Conservation (phyloP, 345 rosid genomes). For the Eucalyptus camaldulensis region DNA sequence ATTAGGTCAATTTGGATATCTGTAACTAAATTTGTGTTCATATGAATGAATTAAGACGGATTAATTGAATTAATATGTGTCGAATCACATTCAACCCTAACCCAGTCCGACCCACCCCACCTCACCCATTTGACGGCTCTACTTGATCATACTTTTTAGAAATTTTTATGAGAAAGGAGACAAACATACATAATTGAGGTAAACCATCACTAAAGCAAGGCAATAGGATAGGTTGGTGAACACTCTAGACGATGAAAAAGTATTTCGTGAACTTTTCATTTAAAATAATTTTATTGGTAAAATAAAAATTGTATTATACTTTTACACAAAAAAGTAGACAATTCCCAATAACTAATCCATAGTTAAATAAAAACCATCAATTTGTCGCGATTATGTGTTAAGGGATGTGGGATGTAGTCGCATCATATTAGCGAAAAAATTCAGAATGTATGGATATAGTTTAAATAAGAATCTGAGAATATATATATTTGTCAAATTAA, state of each 20-base stretch:
- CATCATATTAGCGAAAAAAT: neutral
- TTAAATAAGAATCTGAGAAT: neutral
- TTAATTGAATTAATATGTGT: neutral
- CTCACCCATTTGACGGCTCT: neutral
- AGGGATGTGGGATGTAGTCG: neutral
- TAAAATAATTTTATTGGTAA: neutral
- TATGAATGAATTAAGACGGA: fast-evolving
- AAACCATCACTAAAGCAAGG: neutral
- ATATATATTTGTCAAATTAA: neutral
- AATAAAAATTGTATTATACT: neutral
- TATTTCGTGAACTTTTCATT: neutral
- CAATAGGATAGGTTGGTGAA: neutral
- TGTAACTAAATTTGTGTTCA: neutral
- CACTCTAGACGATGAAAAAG: neutral
- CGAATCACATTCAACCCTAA: neutral
- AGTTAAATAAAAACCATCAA: neutral
- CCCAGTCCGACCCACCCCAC: no score
- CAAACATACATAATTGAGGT: neutral
- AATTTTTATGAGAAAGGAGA: neutral
- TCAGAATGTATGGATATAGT: neutral
- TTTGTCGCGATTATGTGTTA: neutral
- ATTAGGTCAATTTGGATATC: fast-evolving
- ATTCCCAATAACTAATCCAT: neutral
- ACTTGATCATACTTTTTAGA: neutral
- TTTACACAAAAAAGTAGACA: neutral